Conservation (phyloP, 129 eudicot genomes). For the Artemisia annua region DNA sequence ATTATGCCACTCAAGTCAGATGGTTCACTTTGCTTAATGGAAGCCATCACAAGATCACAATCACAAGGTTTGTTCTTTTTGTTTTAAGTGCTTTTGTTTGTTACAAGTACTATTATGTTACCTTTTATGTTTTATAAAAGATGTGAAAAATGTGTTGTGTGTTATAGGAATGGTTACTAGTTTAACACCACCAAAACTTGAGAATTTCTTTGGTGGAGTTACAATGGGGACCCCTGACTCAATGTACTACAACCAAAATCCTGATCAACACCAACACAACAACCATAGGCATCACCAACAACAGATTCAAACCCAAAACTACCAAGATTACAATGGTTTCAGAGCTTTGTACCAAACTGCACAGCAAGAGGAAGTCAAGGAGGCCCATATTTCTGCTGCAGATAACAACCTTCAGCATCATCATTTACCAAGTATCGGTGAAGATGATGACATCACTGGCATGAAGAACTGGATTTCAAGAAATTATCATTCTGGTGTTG, state of each 20-base stretch:
- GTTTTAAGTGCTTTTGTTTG: not conserved
- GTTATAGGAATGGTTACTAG: conserved; percentile 50
- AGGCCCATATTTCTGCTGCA: conserved; percentile 26
- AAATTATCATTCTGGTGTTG: conserved; percentile 33
- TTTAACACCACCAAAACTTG: conserved; percentile 80
- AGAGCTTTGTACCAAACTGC: conserved; percentile 44
- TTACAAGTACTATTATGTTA: not conserved
- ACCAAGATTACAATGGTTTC: conserved; percentile 45
- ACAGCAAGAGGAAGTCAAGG: conserved; percentile 38
- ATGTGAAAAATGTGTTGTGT: conserved; percentile 19
- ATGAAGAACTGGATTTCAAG: conserved; percentile 17
- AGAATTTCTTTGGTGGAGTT: conserved; percentile 86
- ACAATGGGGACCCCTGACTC: conserved; percentile 76
- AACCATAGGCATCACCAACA: conserved; percentile 44
- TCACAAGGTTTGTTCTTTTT: conserved; percentile 50
- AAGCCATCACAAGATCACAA: conserved; percentile 66
- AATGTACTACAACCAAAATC: conserved; percentile 59
- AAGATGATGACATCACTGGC: conserved; percentile 16
- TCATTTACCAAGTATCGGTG: conserved; percentile 10
- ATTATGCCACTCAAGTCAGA: conserved; percentile 81
- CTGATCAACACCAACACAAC: conserved; percentile 44
- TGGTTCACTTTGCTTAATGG: conserved; percentile 78
- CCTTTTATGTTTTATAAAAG: conserved; percentile 17
- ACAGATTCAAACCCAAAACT: conserved; percentile 52
- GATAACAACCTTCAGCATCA: not conserved